phyloP scores from a whole-genome alignment of 495 filamentous ascomycete genomes.

The Opeltia flavorubescens region DNA sequence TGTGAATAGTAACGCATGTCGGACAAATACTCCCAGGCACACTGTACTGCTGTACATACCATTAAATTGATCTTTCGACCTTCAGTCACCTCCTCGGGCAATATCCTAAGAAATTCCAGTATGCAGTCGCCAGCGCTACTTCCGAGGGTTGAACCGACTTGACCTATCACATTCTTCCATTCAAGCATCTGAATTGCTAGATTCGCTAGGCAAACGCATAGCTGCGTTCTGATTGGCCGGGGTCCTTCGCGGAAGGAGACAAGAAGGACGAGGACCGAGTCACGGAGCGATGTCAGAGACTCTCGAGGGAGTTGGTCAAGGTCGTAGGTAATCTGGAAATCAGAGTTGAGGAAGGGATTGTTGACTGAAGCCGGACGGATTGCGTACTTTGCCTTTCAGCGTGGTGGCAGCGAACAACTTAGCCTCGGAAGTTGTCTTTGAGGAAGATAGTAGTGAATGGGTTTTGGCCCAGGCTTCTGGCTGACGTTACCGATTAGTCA shows the following conservation, averaged over 20 bases:
- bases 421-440: conserved; percentile 57
- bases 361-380: conserved; percentile 5
- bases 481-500: conserved; percentile 27
- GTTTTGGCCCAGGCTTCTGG: conserved; percentile 82
- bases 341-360: conserved; percentile 18
- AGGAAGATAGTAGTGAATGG: conserved; percentile 67
- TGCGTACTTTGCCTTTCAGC: conserved; percentile 85
- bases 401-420: conserved; percentile 95
- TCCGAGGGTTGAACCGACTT: conserved; percentile 66
- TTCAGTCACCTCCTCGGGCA: conserved; percentile 98
- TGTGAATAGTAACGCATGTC: conserved; percentile 31
- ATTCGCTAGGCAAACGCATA: conserved; percentile 87
- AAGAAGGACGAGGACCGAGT: conserved; percentile 67
- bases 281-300: conserved; percentile 60
- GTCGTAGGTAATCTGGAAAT: conserved; percentile 61
- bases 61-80: conserved; percentile 96
- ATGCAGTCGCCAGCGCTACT: conserved; percentile 67
- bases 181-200: conserved; percentile 89
- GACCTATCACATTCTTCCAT: conserved; percentile 86
- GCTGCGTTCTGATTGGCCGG: conserved; percentile 81
- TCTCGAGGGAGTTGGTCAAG: conserved; percentile 70
- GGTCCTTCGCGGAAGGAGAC: conserved; percentile 67
- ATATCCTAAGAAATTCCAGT: conserved; percentile 86
- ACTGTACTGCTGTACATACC: conserved; percentile 60
- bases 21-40: conserved; percentile 14